Base-by-base conservation (phyloP, 306 rosid species). In the Casuarina equisetifolia region DNA sequence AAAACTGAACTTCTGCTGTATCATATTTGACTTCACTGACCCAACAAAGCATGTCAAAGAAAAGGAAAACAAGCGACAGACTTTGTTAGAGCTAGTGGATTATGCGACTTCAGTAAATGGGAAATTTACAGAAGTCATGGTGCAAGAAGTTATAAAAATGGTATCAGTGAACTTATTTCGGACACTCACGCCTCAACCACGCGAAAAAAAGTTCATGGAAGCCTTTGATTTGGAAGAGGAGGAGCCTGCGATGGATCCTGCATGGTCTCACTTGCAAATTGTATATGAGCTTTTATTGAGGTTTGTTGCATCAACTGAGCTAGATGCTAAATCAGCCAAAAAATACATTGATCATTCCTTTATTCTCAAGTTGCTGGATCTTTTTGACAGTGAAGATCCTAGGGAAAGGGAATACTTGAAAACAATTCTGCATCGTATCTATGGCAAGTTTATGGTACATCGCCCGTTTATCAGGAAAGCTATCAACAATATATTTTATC, bases 391-490 rank as follows among this genome's bases (percentile, higher is more conserved):
- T 0, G 89, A 87, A 75, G 89, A 87, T 79, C 85, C 88, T 9
- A 89, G 91, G 75, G 91, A 89, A 85, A 85, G 93, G 75, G 91
- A 89, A 73, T 89, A 87, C 72, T 74, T 87, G 70, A 89, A 87
- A 83, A 89, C 91, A 35, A 80, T 85, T 83, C 83, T 89, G 77
- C 93, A 89, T 78, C 86, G 89, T 40, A 74, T 87, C 61, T 87
- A 89, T 61, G 89, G 90, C 46, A 89, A 86, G 79, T 89, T 89
- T 72, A 85, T 87, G 91, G 89, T 79, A 46, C 91, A 87, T 77
- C 91, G 94, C 57, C 91, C 91, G n/a, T 90, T 87, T 68, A 87
- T 90, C 57, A 87, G 91, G 86, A 90, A 87, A 84, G 81, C 82
- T n/a, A 85, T 90, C 81, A 87, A 87, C 81, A 87, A 87, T 62